Percentiles rank a stretch among this genome's conserved stretches.
Conservation (phyloP, 805 yeast genomes). For the Danielia reshetovae region DNA sequence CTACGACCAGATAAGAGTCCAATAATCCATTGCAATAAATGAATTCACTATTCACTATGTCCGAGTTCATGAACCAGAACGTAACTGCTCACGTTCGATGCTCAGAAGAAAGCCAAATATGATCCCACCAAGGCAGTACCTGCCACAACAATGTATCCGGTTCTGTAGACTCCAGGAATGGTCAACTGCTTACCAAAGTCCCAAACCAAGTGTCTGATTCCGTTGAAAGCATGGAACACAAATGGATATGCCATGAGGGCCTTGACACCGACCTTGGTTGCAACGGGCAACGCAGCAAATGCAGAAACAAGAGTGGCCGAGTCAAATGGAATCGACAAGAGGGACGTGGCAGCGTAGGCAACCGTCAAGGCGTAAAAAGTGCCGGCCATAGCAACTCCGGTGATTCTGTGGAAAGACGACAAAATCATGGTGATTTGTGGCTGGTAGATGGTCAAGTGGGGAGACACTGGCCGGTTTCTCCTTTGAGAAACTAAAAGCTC, state of each 20-base stretch:
- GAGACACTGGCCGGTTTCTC: constrained; percentile 82
- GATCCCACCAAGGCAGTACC: constrained; percentile 56
- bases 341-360: constrained; percentile 66
- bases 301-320: constrained; percentile 49
- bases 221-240: constrained; percentile 81
- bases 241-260: constrained; percentile 75
- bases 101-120: constrained; percentile 45
- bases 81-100: too few species aligned
- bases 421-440: constrained; percentile 84
- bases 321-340: constrained; percentile 54
- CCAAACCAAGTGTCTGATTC: constrained; percentile 93
- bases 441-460: constrained; percentile 85
- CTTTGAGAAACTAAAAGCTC: constrained; percentile 76
- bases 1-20: background rate
- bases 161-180: constrained; percentile 83
- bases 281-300: constrained; percentile 61
- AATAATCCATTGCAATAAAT: too few species aligned
- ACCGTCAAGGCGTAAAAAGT: constrained; percentile 76
- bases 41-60: too few species aligned
- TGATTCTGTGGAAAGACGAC: constrained; percentile 80
- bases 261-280: constrained; percentile 61
- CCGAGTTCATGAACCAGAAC: too few species aligned
- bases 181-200: constrained; percentile 80
- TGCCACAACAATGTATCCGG: constrained; percentile 83
- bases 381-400: constrained; percentile 79